Percentiles rank a stretch among this genome's conserved stretches.
Evolutionary conservation across 345 rosid genomes (phyloP).

Genomic region (Triadica sebifera): DNA sequence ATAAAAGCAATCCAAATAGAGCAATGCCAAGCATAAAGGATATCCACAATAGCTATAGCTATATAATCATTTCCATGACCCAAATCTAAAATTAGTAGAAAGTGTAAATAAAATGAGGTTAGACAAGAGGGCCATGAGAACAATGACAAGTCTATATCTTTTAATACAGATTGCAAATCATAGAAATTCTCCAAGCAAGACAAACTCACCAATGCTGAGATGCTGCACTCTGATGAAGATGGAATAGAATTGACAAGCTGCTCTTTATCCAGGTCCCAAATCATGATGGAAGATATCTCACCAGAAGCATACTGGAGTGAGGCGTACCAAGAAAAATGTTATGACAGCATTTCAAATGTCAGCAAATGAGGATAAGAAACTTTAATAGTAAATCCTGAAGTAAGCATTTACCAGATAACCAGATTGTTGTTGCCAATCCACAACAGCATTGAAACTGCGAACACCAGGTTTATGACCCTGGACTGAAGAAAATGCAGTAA

Average conservation of each 20-base stretch:
- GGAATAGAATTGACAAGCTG: conserved; percentile 69
- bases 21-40: not conserved
- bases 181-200: not conserved
- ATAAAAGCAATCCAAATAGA: not conserved
- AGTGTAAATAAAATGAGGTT: not conserved
- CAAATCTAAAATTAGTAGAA: not conserved
- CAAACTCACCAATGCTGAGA: conserved; percentile 79
- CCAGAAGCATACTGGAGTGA: conserved; percentile 75
- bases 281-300: conserved; percentile 72
- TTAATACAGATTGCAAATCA: not conserved
- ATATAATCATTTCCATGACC: not conserved
- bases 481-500: conserved; percentile 91
- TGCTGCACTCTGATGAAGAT: conserved; percentile 64
- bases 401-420: conserved; percentile 74
- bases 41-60: not conserved
- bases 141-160: not conserved
- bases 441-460: conserved; percentile 77
- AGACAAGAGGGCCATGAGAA: not conserved
- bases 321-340: conserved; percentile 2
- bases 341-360: conserved; percentile 1
- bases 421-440: conserved; percentile 99
- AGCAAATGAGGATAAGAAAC: conserved; percentile 12
- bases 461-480: conserved; percentile 89
- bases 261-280: conserved; percentile 96
- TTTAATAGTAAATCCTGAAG: conserved; percentile 1